Base-by-base conservation (phyloP, 2,329 filamentous ascomycete species). In the Amphichorda felina region DNA sequence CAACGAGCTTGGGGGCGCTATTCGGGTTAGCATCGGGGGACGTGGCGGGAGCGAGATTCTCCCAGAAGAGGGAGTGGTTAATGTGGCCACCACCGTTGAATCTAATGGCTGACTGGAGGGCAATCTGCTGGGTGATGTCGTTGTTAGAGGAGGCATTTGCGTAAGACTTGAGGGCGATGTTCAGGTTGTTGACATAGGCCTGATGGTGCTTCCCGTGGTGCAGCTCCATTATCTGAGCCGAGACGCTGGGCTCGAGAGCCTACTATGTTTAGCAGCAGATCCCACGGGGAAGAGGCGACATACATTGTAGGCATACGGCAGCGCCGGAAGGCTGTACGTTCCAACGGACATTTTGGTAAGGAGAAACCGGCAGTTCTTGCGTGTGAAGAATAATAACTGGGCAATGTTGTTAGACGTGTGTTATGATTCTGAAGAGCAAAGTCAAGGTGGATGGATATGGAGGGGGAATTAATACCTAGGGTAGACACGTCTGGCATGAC, bases 1-100 rank as follows among this genome's bases (percentile, higher is more conserved):
- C 63, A 8, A 66, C 45, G 5, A 93, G 64, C 15, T 63, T 60
- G 0, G 79, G 75, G 0, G 75, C 74, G 2, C 63, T 56, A 4
- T 67, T 60, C 4, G 70, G 56, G 32, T 72, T 63, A 2, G 82
- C 69, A 7, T 78, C 72, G 0, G 66, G 43, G 3, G 70, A 75
- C 14, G 60, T 64, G 0, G 75, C 59, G 0, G 82, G 82, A 0
- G 73, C 60, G 14, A 93, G 70, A 57, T 86, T 88, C 61, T 83
- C 77, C 87, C 87, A 95, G 69, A 94, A 94, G 25, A 94, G 75
- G 1, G 76, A 79, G 67, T 94, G 88, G 65, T 95, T 95, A 61
- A 93, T 80, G 66, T 94, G 87, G 6, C 88, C 88, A 30, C 88
- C 88, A 33, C 82, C 87, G 56, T 94, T 85, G 71, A 94, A 94